Base-by-base conservation (phyloP, 345 rosid genomes). In the Balakata baccata region DNA sequence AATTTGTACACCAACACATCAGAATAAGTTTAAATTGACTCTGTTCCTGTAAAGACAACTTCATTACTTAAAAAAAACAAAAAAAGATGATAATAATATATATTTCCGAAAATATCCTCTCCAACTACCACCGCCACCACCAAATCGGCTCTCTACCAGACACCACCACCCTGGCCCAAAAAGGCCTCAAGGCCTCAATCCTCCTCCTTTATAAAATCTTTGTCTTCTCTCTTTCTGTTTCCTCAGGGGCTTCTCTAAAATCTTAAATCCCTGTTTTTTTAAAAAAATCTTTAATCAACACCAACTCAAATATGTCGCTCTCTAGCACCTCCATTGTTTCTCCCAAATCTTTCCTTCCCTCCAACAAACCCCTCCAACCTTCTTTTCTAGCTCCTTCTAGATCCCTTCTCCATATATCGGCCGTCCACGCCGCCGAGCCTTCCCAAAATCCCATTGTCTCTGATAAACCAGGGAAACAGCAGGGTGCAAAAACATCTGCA, bases 391-490 rank as follows among this genome's bases (percentile, higher is more conserved):
- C 34, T 3, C 49, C 60, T 5, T 41, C 77, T 60, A 56, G 70
- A 39, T 59, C 80, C 54, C 0, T 14, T 45, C 69, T 77, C 72
- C 73, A 45, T 9, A 41, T 72, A 64, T 18, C 69, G 64, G 80
- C 80, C 57, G 73, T 72, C 23, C 68, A 77, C 37, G 6, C 80
- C 47, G 47, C 76, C 3, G 80, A 77, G 13, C 76, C 80, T 12
- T 46, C 70, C 37, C 70, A 76, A 41, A 70, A 52, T 22, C 79
- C 64, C 46, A 61, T 60, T 29, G 58, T 60, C 8, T 61, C 75
- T 43, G 47, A 43, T 43, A 43, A 43, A 43, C 47, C 75, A 46
- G 68, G 68, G 45, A 72, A 72, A 61, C 47, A 43, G 10, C 47
- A 43, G 47, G 47, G 47, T 7, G 10, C 47, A 7, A 43, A 43